Evolutionary conservation across 345 rosid species (phyloP).

Genomic region (Gossypium rotundifolium): DNA sequence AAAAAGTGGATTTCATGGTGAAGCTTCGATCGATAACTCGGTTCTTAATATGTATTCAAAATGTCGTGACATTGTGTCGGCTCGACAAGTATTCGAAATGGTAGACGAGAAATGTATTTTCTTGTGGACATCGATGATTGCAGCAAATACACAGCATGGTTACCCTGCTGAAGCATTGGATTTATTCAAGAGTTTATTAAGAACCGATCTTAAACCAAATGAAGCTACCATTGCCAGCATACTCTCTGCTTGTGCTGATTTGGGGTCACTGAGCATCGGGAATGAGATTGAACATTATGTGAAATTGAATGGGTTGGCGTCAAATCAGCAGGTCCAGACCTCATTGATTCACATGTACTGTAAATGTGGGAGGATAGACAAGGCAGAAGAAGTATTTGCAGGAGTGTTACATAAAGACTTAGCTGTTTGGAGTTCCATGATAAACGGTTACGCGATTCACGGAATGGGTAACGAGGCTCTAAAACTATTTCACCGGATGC

Average conservation of each 20-base stretch:
- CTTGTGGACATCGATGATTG: conserved; percentile 54
- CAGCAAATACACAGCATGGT: conserved; percentile 38
- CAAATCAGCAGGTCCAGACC: conserved; percentile 31
- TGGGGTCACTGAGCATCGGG: conserved; percentile 49
- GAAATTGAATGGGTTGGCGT: conserved; percentile 23
- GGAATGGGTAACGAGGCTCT: conserved; percentile 49
- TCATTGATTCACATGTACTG: conserved; percentile 46
- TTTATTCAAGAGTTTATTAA: conserved; percentile 44
- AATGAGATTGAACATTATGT: conserved; percentile 45
- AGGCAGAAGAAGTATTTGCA: conserved; percentile 41
- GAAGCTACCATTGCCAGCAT: conserved; percentile 43
- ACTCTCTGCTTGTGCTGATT: conserved; percentile 46
- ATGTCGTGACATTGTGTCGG: conserved; percentile 23
- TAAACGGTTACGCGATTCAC: conserved; percentile 46
- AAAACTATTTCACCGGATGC: conserved; percentile 41
- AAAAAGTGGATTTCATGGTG: conserved; percentile 15
- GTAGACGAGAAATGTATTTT: conserved; percentile 15
- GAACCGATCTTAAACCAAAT: conserved; percentile 35
- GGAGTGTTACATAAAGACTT: conserved; percentile 30
- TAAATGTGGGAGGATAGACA: conserved; percentile 47
- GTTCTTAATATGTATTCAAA: conserved; percentile 27
- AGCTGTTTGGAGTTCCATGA: conserved; percentile 52
- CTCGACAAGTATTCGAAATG: conserved; percentile 19
- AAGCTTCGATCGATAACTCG: conserved; percentile 19
- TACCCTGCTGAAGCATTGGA: conserved; percentile 28